phyloP scores from a whole-genome alignment of 805 yeast species.

The Candida sakaeoensis region DNA sequence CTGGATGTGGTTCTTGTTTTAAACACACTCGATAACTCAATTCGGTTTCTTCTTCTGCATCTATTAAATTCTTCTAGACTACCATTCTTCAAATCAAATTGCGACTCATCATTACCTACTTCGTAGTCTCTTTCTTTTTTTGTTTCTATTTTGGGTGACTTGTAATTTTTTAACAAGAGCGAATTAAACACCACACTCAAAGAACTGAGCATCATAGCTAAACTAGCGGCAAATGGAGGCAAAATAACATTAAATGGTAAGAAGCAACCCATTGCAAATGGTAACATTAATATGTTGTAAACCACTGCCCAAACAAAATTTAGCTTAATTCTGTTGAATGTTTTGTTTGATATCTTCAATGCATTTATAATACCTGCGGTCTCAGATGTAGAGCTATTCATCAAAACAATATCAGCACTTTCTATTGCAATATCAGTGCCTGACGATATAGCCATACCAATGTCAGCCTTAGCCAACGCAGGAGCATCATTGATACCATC shows the following conservation, averaged over 20 bases:
- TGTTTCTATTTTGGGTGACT: constrained; percentile 22
- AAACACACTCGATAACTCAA: not conserved
- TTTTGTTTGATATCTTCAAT: constrained; percentile 62
- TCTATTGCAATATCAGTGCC: constrained; percentile 97
- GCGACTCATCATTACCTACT: constrained; percentile 12
- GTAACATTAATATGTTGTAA: constrained; percentile 82
- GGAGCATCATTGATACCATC: constrained; percentile 99
- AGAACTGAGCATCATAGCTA: constrained; percentile 91
- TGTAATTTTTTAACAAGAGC: constrained; percentile 67
- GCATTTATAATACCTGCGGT: constrained; percentile 56
- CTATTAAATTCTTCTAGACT: constrained; percentile 22
- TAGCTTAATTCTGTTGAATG: constrained; percentile 69
- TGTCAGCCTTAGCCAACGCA: constrained; percentile 80
- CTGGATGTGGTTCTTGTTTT: not conserved
- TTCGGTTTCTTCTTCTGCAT: constrained; percentile 6
- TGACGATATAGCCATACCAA: constrained; percentile 87
- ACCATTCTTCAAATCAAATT: constrained; percentile 24
- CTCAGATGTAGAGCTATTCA: constrained; percentile 27
- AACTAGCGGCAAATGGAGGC: constrained; percentile 86
- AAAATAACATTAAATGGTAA: constrained; percentile 70
- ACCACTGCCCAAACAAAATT: constrained; percentile 86
- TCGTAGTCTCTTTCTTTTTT: constrained; percentile 19
- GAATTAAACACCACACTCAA: constrained; percentile 85
- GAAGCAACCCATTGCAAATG: constrained; percentile 91
- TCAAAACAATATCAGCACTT: constrained; percentile 87